These are phyloP conservation scores for Eucalyptus paniculata DNA, from an alignment of 345 rosid genomes.

Conservation along the genomic window DNA sequence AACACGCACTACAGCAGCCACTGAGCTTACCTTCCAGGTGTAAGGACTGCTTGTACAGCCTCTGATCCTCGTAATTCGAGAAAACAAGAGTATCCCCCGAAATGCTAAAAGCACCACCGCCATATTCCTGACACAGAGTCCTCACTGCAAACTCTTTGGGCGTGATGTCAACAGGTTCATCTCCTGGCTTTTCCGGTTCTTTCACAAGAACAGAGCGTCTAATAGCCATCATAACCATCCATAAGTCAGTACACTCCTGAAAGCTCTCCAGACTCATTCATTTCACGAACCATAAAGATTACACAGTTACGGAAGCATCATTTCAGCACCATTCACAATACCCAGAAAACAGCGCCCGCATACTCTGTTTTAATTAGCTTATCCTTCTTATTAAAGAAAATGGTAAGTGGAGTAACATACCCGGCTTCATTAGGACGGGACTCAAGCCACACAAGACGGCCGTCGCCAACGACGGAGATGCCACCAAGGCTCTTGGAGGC, in stretches of 20 bases:
- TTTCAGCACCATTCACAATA: not conserved
- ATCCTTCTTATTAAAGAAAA: too few species aligned
- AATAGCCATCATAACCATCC: not conserved
- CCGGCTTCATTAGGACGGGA: too few species aligned
- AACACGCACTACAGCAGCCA: not conserved
- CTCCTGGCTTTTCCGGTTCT: conserved; percentile 43
- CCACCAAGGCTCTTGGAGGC: too few species aligned
- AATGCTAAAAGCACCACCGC: conserved; percentile 80
- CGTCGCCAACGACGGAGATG: too few species aligned
- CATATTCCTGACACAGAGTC: conserved; percentile 76
- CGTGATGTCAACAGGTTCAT: conserved; percentile 48
- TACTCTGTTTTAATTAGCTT: too few species aligned
- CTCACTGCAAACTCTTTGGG: conserved; percentile 75
- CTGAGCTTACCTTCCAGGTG: conserved; percentile 20
- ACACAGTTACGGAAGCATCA: not conserved
- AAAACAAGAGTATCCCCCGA: conserved; percentile 49
- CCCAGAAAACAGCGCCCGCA: not conserved
- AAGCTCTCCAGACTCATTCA: not conserved
- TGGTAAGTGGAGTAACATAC: too few species aligned
- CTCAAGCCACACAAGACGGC: too few species aligned
- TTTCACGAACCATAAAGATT: not conserved
- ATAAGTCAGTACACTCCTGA: not conserved
- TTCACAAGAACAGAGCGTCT: conserved; percentile 73
- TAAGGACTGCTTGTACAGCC: conserved; percentile 55
- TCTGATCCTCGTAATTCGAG: conserved; percentile 83